Evolutionary conservation across 2,329 filamentous ascomycete genomes (phyloP), one percentile per base, ranked within the genome.

Genomic region (Pyricularia grisea): DNA sequence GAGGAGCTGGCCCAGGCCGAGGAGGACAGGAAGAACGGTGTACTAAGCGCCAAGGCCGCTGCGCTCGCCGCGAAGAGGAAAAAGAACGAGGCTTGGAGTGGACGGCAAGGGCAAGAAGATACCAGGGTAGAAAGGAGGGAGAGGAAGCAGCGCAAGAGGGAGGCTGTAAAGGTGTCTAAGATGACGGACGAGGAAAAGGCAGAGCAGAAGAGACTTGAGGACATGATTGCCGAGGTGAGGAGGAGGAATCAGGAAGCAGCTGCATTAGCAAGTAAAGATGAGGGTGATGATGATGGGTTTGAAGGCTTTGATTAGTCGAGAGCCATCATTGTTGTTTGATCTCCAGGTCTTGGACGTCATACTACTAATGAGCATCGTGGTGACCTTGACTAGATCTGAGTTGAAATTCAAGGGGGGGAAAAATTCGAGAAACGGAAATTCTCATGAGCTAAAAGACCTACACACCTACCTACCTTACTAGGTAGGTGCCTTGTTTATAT

Each of bases 181-280:
- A 88, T 94, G 87, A 91, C 87, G n/a, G 87, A 90, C 3, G 87
- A 88, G 69, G 88, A 93, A 78, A 89, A 84, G 79, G 79, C 82
- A 42, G 84, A 89, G 76, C 83, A 88, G 73, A 82, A 79, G 73
- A 86, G 91, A 76, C 83, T 92, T 14, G 82, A 90, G 72, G 80
- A 83, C 12, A 81, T 94, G 81, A 83, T 94, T 66, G 81, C 83
- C 28, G 79, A 89, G 74, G 84, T 94, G n/a, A 83, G 88, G 73
- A 80, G 77, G 75, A 81, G 85, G 77, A 90, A 89, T 72, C 73
- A 78, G 68, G 80, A 83, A 73, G 67, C 55, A 20, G 31, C 58
- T 11, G 20, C 76, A 3, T 68, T 65, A 33, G 68, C 63, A 33
- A 77, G 79, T 68, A 76, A 77, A 61, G 76, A 75, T 64, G 78